Conservation (phyloP, 176 grass and related monocot genomes). For the Eremochloa ophiuroides region DNA sequence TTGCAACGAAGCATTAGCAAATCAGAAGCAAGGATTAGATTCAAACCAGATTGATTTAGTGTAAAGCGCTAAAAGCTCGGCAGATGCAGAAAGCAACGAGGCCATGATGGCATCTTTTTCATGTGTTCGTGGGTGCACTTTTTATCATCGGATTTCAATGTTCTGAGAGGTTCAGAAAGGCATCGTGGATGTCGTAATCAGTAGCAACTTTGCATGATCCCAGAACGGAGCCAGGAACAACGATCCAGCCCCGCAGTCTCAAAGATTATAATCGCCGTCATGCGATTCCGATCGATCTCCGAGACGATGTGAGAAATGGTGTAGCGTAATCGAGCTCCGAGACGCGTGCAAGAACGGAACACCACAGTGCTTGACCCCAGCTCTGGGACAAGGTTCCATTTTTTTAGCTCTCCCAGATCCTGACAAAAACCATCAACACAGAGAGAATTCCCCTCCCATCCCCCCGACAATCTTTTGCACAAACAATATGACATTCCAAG, state of each 20-base stretch:
- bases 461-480: neutral
- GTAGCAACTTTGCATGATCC: conserved; percentile 21
- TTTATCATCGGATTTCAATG: conserved; percentile 36
- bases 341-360: conserved; percentile 27
- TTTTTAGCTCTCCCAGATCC: conserved; percentile 6
- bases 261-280: conserved; percentile 1
- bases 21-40: conserved; percentile 10
- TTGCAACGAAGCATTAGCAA: neutral
- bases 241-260: neutral
- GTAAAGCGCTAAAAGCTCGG: conserved; percentile 14
- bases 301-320: neutral
- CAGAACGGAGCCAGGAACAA: conserved; percentile 19
- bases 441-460: conserved; percentile 10
- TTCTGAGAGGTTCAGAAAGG: conserved; percentile 36
- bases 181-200: conserved; percentile 22
- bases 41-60: conserved; percentile 4
- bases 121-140: conserved; percentile 26
- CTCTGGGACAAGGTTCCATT: conserved; percentile 1
- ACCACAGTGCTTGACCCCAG: neutral
- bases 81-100: conserved; percentile 32
- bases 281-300: too few species aligned
- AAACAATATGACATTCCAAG: conserved; percentile 22
- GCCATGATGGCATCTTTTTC: conserved; percentile 36
- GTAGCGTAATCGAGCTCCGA: neutral
- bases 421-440: conserved; percentile 29